Percentiles rank a stretch among this genome's conserved stretches.
Conservation (phyloP, 805 yeast genomes). For the Lipomyces yamadae region DNA sequence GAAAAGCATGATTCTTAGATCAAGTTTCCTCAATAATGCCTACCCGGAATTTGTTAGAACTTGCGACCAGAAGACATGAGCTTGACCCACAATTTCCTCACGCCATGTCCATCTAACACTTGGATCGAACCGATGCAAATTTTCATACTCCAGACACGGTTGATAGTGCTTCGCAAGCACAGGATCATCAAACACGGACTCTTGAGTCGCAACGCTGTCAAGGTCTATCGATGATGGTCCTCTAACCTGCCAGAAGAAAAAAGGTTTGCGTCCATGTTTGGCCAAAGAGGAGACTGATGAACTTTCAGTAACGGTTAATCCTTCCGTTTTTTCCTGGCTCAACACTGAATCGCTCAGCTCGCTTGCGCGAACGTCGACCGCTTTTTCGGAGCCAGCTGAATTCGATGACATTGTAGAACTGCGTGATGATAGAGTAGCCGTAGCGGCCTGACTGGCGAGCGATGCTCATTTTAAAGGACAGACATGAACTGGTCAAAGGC, state of each 20-base stretch:
- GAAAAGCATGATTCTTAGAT: slow-evolving; percentile 13
- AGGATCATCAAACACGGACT: slow-evolving; percentile 34
- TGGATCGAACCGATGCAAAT: slow-evolving; percentile 58
- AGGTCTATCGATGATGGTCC: slow-evolving; percentile 20
- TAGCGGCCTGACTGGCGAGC: no score
- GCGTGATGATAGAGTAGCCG: no score
- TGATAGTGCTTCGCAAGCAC: slow-evolving; percentile 19
- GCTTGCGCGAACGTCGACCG: no score
- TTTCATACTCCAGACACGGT: slow-evolving; percentile 28
- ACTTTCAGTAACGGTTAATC: no score
- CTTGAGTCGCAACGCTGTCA: slow-evolving; percentile 29
- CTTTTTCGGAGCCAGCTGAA: no score
- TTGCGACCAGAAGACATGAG: background rate
- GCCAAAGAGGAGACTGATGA: background rate
- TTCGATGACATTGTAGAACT: no score
- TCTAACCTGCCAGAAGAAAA: slow-evolving; percentile 14
- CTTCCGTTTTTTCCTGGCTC: no score
- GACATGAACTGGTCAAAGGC: no score
- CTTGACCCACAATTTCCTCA: slow-evolving; percentile 50
- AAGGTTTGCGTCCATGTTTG: background rate
- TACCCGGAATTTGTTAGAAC: background rate
- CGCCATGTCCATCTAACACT: slow-evolving; percentile 57
- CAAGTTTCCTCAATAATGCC: slow-evolving; percentile 16
- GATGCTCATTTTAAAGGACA: no score
- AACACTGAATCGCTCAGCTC: no score